A percentile compares a stretch with the other conserved stretches of the same genome.
Evolutionary conservation across 139 green algal genomes (phyloP).

Genomic region (Chlorella vulgaris): DNA sequence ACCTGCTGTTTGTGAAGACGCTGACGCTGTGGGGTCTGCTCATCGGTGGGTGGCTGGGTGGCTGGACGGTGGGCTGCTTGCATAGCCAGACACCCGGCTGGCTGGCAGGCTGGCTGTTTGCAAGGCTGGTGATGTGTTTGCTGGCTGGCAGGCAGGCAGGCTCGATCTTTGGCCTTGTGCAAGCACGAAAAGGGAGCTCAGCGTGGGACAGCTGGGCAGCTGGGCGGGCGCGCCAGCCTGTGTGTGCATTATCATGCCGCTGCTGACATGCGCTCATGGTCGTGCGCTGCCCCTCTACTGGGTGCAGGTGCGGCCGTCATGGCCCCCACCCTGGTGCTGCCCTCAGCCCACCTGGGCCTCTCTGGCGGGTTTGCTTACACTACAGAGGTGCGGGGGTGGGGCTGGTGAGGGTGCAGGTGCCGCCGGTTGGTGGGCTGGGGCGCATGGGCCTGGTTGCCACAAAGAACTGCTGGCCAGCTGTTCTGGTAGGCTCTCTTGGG

Average conservation of each 20-base stretch:
- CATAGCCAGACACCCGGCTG: not conserved
- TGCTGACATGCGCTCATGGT: not conserved
- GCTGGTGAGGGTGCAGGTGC: too few species aligned
- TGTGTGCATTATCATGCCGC: not conserved
- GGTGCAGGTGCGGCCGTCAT: conserved; percentile 37
- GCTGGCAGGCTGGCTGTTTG: not conserved
- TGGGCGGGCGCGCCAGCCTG: too few species aligned
- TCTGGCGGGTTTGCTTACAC: conserved; percentile 35
- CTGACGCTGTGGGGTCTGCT: conserved; percentile 45
- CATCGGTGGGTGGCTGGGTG: conserved; percentile 14
- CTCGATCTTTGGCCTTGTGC: not conserved
- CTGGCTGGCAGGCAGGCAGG: not conserved
- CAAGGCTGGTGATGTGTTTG: too few species aligned
- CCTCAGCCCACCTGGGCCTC: conserved; percentile 32
- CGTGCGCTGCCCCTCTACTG: too few species aligned
- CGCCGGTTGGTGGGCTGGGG: too few species aligned
- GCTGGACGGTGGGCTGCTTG: not conserved
- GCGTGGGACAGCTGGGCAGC: not conserved
- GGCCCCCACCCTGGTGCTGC: conserved; percentile 36
- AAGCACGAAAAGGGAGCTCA: not conserved
- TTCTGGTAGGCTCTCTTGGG: too few species aligned
- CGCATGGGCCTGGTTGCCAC: too few species aligned
- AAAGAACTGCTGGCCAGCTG: too few species aligned
- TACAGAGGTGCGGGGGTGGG: not conserved
- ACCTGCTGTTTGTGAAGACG: conserved; percentile 40